Evolutionary conservation across 768 basidiomycete species (phyloP).

Genomic region (Sistotremastrum suecicum): DNA sequence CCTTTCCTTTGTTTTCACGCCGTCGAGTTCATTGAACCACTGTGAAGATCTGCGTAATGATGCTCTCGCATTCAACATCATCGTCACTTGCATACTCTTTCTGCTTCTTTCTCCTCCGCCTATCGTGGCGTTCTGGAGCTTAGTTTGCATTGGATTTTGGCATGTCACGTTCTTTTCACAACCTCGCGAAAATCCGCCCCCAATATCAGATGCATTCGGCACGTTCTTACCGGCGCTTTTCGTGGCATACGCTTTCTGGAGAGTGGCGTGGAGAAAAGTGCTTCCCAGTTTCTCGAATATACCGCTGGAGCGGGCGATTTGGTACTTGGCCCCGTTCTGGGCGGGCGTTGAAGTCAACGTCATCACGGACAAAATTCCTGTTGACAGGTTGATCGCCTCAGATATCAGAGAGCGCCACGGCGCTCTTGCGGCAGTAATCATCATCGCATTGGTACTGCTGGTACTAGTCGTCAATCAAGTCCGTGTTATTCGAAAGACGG

Average conservation of each 20-base stretch:
- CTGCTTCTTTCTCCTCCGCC: slow-evolving; percentile 58
- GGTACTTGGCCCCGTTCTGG: slow-evolving; percentile 72
- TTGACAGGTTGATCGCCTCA: slow-evolving; percentile 55
- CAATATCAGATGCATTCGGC: slow-evolving; percentile 56
- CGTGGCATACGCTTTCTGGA: slow-evolving; percentile 69
- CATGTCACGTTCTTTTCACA: slow-evolving; percentile 72
- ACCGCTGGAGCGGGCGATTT: slow-evolving; percentile 59
- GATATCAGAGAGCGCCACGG: slow-evolving; percentile 55
- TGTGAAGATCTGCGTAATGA: slow-evolving; percentile 58
- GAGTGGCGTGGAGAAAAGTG: slow-evolving; percentile 57
- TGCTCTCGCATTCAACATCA: slow-evolving; percentile 61
- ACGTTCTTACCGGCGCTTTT: slow-evolving; percentile 70
- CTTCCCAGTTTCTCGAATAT: slow-evolving; percentile 52
- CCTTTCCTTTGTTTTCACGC: slow-evolving; percentile 45
- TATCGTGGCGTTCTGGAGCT: slow-evolving; percentile 56
- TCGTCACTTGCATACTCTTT: slow-evolving; percentile 54
- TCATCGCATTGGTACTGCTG: slow-evolving; percentile 49
- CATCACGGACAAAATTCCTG: slow-evolving; percentile 57
- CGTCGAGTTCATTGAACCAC: slow-evolving; percentile 33
- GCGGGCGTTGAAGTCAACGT: slow-evolving; percentile 62
- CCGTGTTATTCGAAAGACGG: slow-evolving; percentile 72
- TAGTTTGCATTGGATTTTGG: slow-evolving; percentile 81
- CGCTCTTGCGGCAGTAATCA: slow-evolving; percentile 50
- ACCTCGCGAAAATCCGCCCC: slow-evolving; percentile 50
- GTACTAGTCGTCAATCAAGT: slow-evolving; percentile 58